Evolutionary conservation across 495 filamentous ascomycete genomes (phyloP).

Genomic region (Neurospora sp.): DNA sequence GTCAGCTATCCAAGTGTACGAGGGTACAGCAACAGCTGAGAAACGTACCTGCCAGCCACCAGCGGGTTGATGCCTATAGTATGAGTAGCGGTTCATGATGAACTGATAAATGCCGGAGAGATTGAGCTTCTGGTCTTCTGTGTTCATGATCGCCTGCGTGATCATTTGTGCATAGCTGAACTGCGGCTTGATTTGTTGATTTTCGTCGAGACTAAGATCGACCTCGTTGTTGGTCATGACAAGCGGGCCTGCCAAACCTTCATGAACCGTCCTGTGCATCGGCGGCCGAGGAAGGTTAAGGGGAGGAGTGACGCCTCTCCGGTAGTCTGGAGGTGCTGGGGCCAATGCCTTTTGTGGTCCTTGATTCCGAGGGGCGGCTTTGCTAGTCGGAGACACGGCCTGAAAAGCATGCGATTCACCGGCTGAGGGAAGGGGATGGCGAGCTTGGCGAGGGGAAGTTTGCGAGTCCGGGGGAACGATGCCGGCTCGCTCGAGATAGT

Average conservation of each 20-base stretch:
- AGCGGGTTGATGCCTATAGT: conserved; percentile 66
- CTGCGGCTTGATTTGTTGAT: conserved; percentile 83
- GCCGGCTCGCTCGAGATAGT: conserved; percentile 43
- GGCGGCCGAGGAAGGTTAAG: conserved; percentile 24
- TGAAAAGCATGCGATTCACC: conserved; percentile 26
- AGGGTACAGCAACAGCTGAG: not conserved
- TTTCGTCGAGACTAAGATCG: conserved; percentile 73
- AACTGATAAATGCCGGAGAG: conserved; percentile 84
- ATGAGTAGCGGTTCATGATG: conserved; percentile 82
- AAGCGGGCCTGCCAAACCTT: conserved; percentile 26
- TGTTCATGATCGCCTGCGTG: conserved; percentile 83
- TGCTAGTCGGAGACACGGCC: conserved; percentile 14
- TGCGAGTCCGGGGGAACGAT: conserved; percentile 22
- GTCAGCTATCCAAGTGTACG: not conserved
- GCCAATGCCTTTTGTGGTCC: conserved; percentile 46
- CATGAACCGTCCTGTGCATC: conserved; percentile 33
- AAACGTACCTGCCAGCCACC: conserved; percentile 76
- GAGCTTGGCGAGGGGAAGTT: conserved; percentile 17
- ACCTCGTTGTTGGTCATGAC: conserved; percentile 47
- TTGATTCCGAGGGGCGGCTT: conserved; percentile 14
- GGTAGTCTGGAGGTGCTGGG: conserved; percentile 59
- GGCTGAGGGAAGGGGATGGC: conserved; percentile 39
- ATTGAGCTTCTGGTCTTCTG: conserved; percentile 74
- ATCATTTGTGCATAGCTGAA: conserved; percentile 98
- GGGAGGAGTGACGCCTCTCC: conserved; percentile 58